Conservation (phyloP, 1,284 basidiomycete genomes). For the Naganishia cerealis region DNA sequence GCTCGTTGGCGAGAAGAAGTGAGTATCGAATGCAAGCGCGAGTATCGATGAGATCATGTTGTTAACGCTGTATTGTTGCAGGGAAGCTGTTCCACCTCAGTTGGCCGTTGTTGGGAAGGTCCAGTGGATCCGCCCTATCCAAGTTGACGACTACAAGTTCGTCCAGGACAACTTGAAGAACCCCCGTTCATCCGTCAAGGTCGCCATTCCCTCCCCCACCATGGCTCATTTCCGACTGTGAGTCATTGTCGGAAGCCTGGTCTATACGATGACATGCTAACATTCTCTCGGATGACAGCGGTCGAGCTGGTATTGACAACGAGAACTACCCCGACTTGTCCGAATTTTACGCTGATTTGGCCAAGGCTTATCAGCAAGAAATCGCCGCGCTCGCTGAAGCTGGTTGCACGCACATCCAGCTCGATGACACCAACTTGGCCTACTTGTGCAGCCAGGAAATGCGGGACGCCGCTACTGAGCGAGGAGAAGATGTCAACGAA, state of each 20-base stretch:
- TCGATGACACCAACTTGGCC: slow-evolving; percentile 34
- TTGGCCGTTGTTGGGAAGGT: slow-evolving; percentile 41
- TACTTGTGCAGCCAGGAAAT: slow-evolving; percentile 39
- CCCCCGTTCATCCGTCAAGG: slow-evolving; percentile 40
- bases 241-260: neutral
- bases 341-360: slow-evolving; percentile 32
- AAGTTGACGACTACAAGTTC: slow-evolving; percentile 43
- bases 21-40: neutral
- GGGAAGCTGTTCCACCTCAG: slow-evolving; percentile 34
- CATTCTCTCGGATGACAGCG: slow-evolving; percentile 22
- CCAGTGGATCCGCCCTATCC: slow-evolving; percentile 39
- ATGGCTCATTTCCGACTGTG: slow-evolving; percentile 36
- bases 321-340: slow-evolving; percentile 38
- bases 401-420: slow-evolving; percentile 52
- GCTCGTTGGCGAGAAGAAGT: slow-evolving; percentile 39
- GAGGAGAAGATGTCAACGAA: slow-evolving; percentile 40
- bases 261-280: slow-evolving; percentile 34
- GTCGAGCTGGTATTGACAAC: slow-evolving; percentile 42
- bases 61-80: neutral
- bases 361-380: slow-evolving; percentile 66
- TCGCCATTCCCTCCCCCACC: slow-evolving; percentile 43
- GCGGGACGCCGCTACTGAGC: slow-evolving; percentile 38
- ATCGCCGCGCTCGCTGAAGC: slow-evolving; percentile 69
- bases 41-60: neutral
- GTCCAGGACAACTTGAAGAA: slow-evolving; percentile 38